phyloP scores from a whole-genome alignment of 352 stramenopile genomes.

The Phytopythium helicoides region DNA sequence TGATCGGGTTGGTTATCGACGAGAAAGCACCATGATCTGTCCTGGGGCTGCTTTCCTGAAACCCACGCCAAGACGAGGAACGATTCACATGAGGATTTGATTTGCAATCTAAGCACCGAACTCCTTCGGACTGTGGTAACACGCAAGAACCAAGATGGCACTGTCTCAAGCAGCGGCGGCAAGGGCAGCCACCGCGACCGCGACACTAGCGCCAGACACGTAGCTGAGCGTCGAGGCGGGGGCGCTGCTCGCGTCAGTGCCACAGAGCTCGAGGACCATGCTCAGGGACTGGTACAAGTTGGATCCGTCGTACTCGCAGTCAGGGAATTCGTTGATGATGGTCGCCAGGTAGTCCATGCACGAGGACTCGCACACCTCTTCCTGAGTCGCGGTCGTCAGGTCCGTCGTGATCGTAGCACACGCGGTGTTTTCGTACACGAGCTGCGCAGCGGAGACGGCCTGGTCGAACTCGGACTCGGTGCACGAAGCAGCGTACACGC shows the following conservation, averaged over 20 bases:
- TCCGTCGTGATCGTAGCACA: slow-evolving; percentile 3
- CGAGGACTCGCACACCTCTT: slow-evolving; percentile 4
- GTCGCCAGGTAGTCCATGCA: slow-evolving; percentile 5
- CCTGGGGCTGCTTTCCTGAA: too few relatives aligned
- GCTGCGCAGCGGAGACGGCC: background rate
- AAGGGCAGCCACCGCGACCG: too few relatives aligned
- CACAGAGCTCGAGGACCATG: background rate
- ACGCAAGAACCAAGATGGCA: too few relatives aligned
- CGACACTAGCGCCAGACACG: too few relatives aligned
- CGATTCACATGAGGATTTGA: too few relatives aligned
- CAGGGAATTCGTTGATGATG: slow-evolving; percentile 6
- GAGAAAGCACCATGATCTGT: too few relatives aligned
- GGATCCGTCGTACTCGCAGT: slow-evolving; percentile 4
- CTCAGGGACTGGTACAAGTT: slow-evolving; percentile 1
- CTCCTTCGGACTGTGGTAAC: too few relatives aligned
- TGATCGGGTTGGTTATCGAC: too few relatives aligned
- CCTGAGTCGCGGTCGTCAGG: background rate
- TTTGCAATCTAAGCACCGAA: too few relatives aligned
- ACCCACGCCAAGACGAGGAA: too few relatives aligned
- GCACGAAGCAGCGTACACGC: background rate
- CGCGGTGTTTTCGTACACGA: slow-evolving; percentile 3
- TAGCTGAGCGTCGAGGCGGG: background rate
- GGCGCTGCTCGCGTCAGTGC: background rate
- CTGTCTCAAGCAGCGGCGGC: too few relatives aligned
- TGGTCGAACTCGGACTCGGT: background rate